Base-by-base conservation (phyloP, 2,329 filamentous ascomycete genomes). In the Stagonosporopsis vannaccii region DNA sequence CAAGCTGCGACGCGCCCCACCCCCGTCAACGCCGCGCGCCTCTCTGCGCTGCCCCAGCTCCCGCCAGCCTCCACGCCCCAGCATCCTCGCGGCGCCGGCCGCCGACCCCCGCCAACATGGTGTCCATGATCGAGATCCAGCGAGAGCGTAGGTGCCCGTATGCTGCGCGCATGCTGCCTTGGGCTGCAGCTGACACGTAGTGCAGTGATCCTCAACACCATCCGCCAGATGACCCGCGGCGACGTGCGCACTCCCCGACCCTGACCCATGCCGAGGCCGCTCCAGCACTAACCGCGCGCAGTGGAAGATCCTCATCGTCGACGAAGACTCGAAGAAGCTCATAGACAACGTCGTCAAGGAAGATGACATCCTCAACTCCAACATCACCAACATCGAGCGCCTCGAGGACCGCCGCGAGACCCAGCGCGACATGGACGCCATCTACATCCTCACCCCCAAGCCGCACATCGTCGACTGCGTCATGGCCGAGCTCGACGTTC, bases 281-380 rank as follows among this genome's bases (percentile, higher is more conserved):
- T 70, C 70, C 28, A 33, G 56, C 30, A 71, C 70, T 74, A 68
- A 71, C 56, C 2, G 56, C 60, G 12, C 51, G 23, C 67, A 97
- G 92, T 99, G 95, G 95, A 99, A 98, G 85, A 91, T 97, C 65
- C 81, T 99, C 66, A 89, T 99, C 49, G 82, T 97, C 69, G 95
- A 99, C 79, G 88, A 91, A 66, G 84, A 82, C 53, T 93, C 91
- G 74, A 88, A 89, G 75, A 93, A 90, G 77, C 85, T 99, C 68
- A 84, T 99, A 68, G 89, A 96, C 78, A 96, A 94, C 82, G 90
- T 91, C 42, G 86, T 94, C 74, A 94, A 92, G 71, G 90, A 97
- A 81, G 94, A 99, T 85, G 92, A 97, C 71, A 96, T 99, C 65
- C 89, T 99, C 79, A 96, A 96, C 75, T 87, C 92, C 78, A 97